phyloP scores from a whole-genome alignment of 176 grass and related monocot species.

The Aegilops speltoides region DNA sequence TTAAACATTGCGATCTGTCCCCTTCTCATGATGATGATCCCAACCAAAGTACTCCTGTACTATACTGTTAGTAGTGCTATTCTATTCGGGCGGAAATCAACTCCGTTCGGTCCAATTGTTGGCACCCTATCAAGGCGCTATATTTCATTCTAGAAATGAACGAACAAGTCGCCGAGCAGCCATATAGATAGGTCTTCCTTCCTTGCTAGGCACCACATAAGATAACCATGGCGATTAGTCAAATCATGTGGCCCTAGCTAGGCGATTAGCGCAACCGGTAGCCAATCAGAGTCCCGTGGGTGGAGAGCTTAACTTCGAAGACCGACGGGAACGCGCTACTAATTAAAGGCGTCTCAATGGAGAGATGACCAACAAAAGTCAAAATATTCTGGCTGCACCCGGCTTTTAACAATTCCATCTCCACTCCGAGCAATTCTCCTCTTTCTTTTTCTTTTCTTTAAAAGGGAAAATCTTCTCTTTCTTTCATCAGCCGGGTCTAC shows the following conservation, averaged over 20 bases:
- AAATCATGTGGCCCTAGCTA: conserved; percentile 32
- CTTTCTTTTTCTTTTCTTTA: too few relatives aligned
- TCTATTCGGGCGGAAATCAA: background rate
- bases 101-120: conserved; percentile 16
- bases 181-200: background rate
- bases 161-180: background rate
- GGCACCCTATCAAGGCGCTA: background rate
- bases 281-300: background rate
- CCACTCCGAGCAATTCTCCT: background rate
- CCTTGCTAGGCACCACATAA: background rate
- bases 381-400: conserved; percentile 12
- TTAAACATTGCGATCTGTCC: background rate
- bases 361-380: background rate
- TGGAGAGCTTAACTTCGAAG: background rate
- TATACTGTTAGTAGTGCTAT: too few relatives aligned
- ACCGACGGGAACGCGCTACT: background rate
- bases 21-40: background rate
- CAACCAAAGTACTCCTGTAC: background rate
- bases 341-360: background rate
- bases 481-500: too few relatives aligned
- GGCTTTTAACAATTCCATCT: conserved; percentile 8
- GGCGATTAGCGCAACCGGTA: background rate
- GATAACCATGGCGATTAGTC: conserved; percentile 31
- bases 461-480: too few relatives aligned
- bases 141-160: background rate